phyloP scores from a whole-genome alignment of 2,329 filamentous ascomycete species.

The Trichophyton simii region DNA sequence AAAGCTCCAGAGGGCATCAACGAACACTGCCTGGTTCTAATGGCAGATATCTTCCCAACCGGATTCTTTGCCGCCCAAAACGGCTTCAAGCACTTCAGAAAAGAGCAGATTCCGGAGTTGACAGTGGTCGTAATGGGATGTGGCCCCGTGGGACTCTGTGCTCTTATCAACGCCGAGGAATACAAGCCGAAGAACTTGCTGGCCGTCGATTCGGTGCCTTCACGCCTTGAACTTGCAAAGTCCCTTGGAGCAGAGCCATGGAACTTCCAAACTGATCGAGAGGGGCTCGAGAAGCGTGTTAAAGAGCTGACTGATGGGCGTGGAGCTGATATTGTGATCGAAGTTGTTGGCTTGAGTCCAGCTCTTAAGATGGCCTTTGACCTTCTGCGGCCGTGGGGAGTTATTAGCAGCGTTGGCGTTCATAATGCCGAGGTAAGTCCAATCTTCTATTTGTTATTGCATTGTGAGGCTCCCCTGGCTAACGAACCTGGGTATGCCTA shows the following conservation, averaged over 20 bases:
- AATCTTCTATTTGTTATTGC: neutral
- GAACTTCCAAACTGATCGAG: slow-evolving; percentile 58
- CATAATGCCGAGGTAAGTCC: slow-evolving; percentile 55
- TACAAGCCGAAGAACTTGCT: slow-evolving; percentile 63
- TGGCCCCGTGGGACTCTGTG: slow-evolving; percentile 74
- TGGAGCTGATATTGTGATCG: slow-evolving; percentile 74
- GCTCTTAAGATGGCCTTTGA: slow-evolving; percentile 61
- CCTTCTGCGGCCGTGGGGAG: slow-evolving; percentile 57
- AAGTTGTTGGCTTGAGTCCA: slow-evolving; percentile 59
- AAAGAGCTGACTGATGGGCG: slow-evolving; percentile 64
- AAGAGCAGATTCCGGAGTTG: slow-evolving; percentile 48
- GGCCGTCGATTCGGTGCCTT: slow-evolving; percentile 65
- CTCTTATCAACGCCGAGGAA: slow-evolving; percentile 63
- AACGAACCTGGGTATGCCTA: slow-evolving; percentile 19
- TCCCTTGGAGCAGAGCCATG: slow-evolving; percentile 68
- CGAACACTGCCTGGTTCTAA: slow-evolving; percentile 64
- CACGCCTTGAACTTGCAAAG: slow-evolving; percentile 59
- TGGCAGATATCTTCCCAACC: slow-evolving; percentile 87
- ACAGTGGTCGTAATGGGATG: slow-evolving; percentile 74
- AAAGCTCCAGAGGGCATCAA: slow-evolving; percentile 59
- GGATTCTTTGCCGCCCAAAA: slow-evolving; percentile 71
- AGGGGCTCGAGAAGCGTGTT: slow-evolving; percentile 55
- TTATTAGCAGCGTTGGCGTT: slow-evolving; percentile 62
- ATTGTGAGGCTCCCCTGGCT: neutral
- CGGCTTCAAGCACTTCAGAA: slow-evolving; percentile 53